Evolutionary conservation across 192 early-diverging fungal genomes (phyloP), one percentile per base, ranked within the genome.

Genomic region (Glomus cerebriforme): DNA sequence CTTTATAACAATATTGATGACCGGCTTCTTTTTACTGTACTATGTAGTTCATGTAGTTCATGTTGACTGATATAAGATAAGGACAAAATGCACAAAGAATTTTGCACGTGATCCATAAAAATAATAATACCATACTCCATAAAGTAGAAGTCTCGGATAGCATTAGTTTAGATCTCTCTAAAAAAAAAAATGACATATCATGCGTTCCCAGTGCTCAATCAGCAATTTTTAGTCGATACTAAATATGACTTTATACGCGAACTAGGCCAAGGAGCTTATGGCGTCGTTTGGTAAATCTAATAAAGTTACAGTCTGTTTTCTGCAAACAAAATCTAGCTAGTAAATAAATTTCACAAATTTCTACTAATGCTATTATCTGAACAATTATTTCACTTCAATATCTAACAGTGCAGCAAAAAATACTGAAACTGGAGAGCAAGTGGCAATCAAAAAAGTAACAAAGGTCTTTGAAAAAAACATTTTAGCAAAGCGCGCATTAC

Each of bases 221-320:
- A 87, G 39, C 82, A 87, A 37, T 87, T 87, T 75, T 73, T 78
- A 37, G 81, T 87, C 31, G 78, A 80, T 39, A 80, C 75, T n/a
- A 81, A 80, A 49, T 97, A 96, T 83, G 86, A 85, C 63, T 85
- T 96, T 59, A 83, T 92, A 37, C 85, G 94, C n/a, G 93, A 97
- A 81, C 85, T 97, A 59, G 96, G 96, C 13, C 91, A 93, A 77
- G 96, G 96, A 59, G 95, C 96, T 37, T 97, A 97, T 82, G 96
- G 96, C 27, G 81, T 94, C 47, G 96, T 97, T 3, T 94, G 92
- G 90, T 93, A 88, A 45, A 87, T 76, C 15, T 54, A 81, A 7
- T 59, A 65, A 15, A 69, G 45, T 73, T 37, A 22, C 13, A 45
- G 17, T 39, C 19, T 34, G 0, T 24, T 34, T 65, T n/a, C 62